Evolutionary conservation across 495 filamentous ascomycete genomes (phyloP), one percentile per base, ranked within the genome.

Genomic region (Talaromyces proteolyticus): DNA sequence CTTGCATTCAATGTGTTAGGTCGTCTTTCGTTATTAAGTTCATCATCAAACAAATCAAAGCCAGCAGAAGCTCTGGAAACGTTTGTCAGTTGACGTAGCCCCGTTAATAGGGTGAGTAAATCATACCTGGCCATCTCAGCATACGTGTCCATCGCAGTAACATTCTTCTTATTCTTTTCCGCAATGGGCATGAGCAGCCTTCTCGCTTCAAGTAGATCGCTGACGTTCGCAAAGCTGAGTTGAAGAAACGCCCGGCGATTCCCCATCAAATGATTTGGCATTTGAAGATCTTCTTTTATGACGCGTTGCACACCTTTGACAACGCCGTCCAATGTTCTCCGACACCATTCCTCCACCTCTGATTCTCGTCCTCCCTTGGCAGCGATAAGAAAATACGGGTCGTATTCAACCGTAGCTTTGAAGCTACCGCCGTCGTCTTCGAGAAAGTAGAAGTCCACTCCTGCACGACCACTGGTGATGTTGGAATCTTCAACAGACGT

Each of bases 61-160:
- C 88, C 88, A 60, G 87, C 84, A 68, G 86, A 89, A 26, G 85
- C 85, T 58, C 89, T 94, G 55, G 20, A 23, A 7, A 37, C 18
- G 24, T 34, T 57, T 40, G 62, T 72, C 53, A 70, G 67, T 23
- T 39, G 49, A 40, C 52, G 53, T 20, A 20, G 7, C 12, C 21
- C 22, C 8, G 21, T 17, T 6, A 12, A 6, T 36, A 12, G 19
- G 12, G 34, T 52, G 50, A 21, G 7, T 10, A 12, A 6, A 39
- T 77, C 80, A 59, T 67, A 94, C 90, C 82, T 87, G 51, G 88
- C 87, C 58, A 95, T 89, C 75, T 99, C 94, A 49, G 89, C 89
- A 79, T 97, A 99, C 56, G 92, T 89, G 76, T 99, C 93, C 88
- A 97, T 94, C 43, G 90, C 87, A 73, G 85, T 89, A 74, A 94